A percentile compares a stretch with the other conserved stretches of the same genome.
These are phyloP conservation scores for Hansenula anomala DNA, from an alignment of 1,139 yeast species.

Conservation along the genomic window DNA sequence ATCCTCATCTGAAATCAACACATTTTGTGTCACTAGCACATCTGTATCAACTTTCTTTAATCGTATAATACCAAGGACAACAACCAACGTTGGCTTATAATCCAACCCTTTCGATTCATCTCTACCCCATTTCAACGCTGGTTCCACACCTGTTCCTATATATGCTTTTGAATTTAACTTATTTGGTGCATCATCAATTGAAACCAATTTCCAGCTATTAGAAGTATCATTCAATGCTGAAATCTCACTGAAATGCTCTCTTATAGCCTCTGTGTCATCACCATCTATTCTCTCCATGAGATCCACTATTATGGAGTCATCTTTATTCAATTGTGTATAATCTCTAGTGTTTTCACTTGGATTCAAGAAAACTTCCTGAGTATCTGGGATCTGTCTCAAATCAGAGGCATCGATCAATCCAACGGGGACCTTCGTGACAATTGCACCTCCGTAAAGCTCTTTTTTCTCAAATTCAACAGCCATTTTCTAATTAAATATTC, in stretches of 20 bases:
- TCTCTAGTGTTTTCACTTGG: conserved; percentile 28
- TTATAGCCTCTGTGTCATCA: conserved; percentile 32
- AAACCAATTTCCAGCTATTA: conserved; percentile 20
- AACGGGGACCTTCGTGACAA: conserved; percentile 48
- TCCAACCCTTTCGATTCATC: conserved; percentile 20
- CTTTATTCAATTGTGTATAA: conserved; percentile 30
- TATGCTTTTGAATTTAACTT: conserved; percentile 15
- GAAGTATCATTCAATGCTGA: conserved; percentile 31
- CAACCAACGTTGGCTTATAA: conserved; percentile 30
- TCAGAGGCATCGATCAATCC: conserved; percentile 66
- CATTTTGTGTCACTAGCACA: conserved; percentile 54
- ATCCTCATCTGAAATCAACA: conserved; percentile 34
- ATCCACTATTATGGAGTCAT: conserved; percentile 68
- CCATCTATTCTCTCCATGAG: conserved; percentile 54
- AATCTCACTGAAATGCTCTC: conserved; percentile 38
- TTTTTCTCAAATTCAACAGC: conserved; percentile 9
- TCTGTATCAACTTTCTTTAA: conserved; percentile 52
- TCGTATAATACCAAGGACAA: conserved; percentile 51
- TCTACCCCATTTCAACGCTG: conserved; percentile 47
- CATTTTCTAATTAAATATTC: neutral
- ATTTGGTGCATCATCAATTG: conserved; percentile 8
- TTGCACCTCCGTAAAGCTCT: conserved; percentile 75
- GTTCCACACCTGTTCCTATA: conserved; percentile 29
- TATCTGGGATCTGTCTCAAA: conserved; percentile 78
- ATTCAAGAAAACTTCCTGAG: conserved; percentile 75